Evolutionary conservation across 306 rosid genomes (phyloP).

Genomic region (peach (Prunus persica)): Prunus_persica_NCBIv2 NC_034016.1:21583501-21584000

Average conservation of each 20-base stretch:
- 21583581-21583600: slow-evolving; percentile 3
- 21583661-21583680: not conserved
- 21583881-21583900: slow-evolving; percentile 12
- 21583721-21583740: not conserved
- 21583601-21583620: not conserved
- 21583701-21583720: not conserved
- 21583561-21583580: not conserved
- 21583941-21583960: slow-evolving; percentile 14
- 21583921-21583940: not conserved
- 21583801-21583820: not conserved
- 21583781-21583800: not conserved
- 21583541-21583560: not conserved
- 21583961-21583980: slow-evolving; percentile 10
- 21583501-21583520: not conserved
- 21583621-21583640: not conserved
- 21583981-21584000: slow-evolving; percentile 13
- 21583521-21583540: not conserved
- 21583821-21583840: not conserved
- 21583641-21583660: not conserved
- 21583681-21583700: not conserved
- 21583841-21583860: not conserved
- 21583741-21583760: not conserved
- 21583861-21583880: not conserved
- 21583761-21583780: not conserved
- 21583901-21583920: not conserved